Base-by-base conservation (phyloP, 2,329 filamentous ascomycete species). In the Nigrospora sphaerica region DNA sequence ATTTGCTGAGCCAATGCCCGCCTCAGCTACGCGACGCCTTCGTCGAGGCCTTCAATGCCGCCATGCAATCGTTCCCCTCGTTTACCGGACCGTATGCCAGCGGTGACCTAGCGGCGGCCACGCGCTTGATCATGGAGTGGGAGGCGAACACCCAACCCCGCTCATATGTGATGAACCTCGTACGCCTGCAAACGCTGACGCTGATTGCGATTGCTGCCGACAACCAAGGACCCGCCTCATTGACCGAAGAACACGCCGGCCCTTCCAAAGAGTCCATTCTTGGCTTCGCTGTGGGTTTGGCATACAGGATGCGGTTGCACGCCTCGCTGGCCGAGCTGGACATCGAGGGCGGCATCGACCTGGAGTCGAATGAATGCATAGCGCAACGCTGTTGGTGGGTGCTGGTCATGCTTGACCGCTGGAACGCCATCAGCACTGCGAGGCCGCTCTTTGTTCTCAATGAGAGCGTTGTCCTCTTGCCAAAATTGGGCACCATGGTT, bases 371-470 rank as follows among this genome's bases (percentile, higher is more conserved):
- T 39, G 78, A 82, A 42, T 78, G 78, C 16, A 67, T 88, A 4
- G 75, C 75, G 2, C 70, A 82, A 43, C 75, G 83, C 38, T 75
- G 83, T 16, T 89, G 85, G 85, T 88, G 83, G 81, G 78, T 80
- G 13, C 67, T 89, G 32, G 76, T 88, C 39, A 74, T 85, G 51
- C 75, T 89, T 52, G 85, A 89, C 57, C 77, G 84, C 14, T 89
- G 83, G 83, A 80, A 87, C 58, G 81, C 85, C 4, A 75, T 81
- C n/a, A 81, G 80, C 18, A 83, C 77, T 5, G 80, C 78, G 12
- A 80, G 75, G 50, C 80, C 83, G 4, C 56, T 80, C 12, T 71
- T 83, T 48, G 80, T 89, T 47, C 78, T 78, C 2, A 78, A 85
- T 53, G 74, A 77, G 49, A 79, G 73, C 44, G 73, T 82, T 7